phyloP scores from a whole-genome alignment of 1,139 yeast genomes.

The Yamadazyma aaseri region DNA sequence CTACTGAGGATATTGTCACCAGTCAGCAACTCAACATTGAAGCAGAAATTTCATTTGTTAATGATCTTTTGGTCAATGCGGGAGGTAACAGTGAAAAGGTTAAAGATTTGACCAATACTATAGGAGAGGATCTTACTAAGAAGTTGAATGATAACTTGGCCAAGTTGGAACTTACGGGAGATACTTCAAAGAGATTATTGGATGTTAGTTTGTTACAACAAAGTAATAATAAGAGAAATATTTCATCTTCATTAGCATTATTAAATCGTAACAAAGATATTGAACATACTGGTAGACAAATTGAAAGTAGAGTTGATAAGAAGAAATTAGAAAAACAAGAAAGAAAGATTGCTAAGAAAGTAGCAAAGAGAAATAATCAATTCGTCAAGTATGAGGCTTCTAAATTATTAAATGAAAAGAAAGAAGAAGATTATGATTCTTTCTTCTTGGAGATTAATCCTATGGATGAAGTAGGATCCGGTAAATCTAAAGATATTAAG shows the following conservation, averaged over 20 bases:
- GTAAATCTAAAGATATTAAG: slow-evolving; percentile 92
- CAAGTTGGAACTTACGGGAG: slow-evolving; percentile 66
- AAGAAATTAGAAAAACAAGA: slow-evolving; percentile 97
- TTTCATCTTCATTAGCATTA: slow-evolving; percentile 68
- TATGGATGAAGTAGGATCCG: slow-evolving; percentile 86
- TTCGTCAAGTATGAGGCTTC: slow-evolving; percentile 93
- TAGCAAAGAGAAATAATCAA: slow-evolving; percentile 87
- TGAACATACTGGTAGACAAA: slow-evolving; percentile 87
- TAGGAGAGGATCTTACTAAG: slow-evolving; percentile 50
- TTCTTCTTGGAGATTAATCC: slow-evolving; percentile 96
- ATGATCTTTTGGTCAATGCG: slow-evolving; percentile 66
- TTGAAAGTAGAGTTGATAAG: slow-evolving; percentile 92
- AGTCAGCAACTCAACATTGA: slow-evolving; percentile 69
- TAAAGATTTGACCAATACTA: slow-evolving; percentile 39
- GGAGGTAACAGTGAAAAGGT: slow-evolving; percentile 71
- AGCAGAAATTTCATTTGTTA: slow-evolving; percentile 64
- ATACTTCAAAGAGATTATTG: slow-evolving; percentile 76
- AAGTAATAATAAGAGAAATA: slow-evolving; percentile 67
- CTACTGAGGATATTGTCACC: slow-evolving; percentile 80
- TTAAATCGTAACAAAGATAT: slow-evolving; percentile 78
- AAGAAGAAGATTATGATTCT: slow-evolving; percentile 81
- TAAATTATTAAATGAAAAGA: slow-evolving; percentile 64
- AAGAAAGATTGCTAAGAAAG: slow-evolving; percentile 92
- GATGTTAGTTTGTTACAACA: slow-evolving; percentile 62
- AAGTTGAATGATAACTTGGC: slow-evolving; percentile 71